Evolutionary conservation across 805 yeast species (phyloP).

Genomic region (Saccharomycopsis javanensis): DNA sequence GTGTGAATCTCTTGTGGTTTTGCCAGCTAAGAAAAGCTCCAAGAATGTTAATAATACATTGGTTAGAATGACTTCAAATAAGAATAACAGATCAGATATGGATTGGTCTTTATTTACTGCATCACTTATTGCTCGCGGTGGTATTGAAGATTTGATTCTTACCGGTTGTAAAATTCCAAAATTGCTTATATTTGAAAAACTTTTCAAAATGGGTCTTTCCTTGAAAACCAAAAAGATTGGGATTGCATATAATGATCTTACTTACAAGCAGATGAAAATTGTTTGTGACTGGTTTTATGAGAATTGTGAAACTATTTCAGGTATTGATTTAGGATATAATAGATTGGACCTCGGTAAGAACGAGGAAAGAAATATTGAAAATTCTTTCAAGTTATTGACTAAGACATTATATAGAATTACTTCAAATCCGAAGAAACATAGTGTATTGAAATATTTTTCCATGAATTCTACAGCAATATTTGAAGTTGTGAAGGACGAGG

Average conservation of each 20-base stretch:
- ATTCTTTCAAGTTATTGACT: slow-evolving; percentile 3
- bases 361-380: not conserved
- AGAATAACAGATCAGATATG: slow-evolving; percentile 49
- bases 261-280: slow-evolving; percentile 44
- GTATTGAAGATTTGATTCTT: slow-evolving; percentile 69
- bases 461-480: slow-evolving; percentile 14
- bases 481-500: slow-evolving; percentile 9
- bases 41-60: slow-evolving; percentile 13
- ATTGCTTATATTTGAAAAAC: slow-evolving; percentile 42
- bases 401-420: not conserved
- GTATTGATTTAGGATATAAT: slow-evolving; percentile 79
- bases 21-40: not conserved
- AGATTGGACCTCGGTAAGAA: slow-evolving; percentile 37
- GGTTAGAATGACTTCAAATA: slow-evolving; percentile 30
- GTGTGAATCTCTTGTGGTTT: slow-evolving; percentile 27
- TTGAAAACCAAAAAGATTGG: slow-evolving; percentile 57
- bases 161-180: slow-evolving; percentile 66
- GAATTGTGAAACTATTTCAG: slow-evolving; percentile 37
- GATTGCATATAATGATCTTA: slow-evolving; percentile 65
- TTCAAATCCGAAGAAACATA: slow-evolving; percentile 8
- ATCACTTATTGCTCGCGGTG: slow-evolving; percentile 63
- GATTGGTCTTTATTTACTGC: slow-evolving; percentile 80
- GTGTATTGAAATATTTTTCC: slow-evolving; percentile 14
- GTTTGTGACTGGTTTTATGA: slow-evolving; percentile 50
- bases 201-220: slow-evolving; percentile 56